phyloP scores from a whole-genome alignment of 2,329 filamentous ascomycete genomes.

The Aspergillus ibericus region DNA sequence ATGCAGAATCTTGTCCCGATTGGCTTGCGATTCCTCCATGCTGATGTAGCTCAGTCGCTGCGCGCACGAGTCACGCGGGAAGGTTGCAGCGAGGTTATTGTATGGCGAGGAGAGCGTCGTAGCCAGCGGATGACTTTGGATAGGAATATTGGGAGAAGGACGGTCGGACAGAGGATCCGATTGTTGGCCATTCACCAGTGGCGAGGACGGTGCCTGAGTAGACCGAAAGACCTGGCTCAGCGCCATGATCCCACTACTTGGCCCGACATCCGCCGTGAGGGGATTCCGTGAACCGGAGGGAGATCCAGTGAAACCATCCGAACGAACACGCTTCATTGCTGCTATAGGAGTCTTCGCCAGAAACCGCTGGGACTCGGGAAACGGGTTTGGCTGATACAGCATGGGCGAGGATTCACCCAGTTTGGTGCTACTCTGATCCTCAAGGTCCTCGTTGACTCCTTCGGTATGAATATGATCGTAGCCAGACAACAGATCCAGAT shows the following conservation, averaged over 20 bases:
- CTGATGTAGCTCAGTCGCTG: constrained; percentile 46
- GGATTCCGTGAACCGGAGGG: constrained; percentile 46
- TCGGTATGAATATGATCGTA: constrained; percentile 32
- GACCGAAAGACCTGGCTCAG: constrained; percentile 51
- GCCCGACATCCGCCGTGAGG: constrained; percentile 37
- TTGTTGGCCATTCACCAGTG: constrained; percentile 37
- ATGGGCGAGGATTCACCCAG: constrained; percentile 39
- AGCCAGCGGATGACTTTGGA: constrained; percentile 39
- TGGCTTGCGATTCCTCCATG: constrained; percentile 48
- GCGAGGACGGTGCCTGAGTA: constrained; percentile 51
- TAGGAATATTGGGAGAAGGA: constrained; percentile 51
- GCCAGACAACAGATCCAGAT: constrained; percentile 44
- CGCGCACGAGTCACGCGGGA: constrained; percentile 41
- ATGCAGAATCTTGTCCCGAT: constrained; percentile 35
- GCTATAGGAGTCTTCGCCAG: constrained; percentile 45
- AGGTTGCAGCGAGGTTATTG: constrained; percentile 31
- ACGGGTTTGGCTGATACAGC: constrained; percentile 39
- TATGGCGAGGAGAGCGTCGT: constrained; percentile 41
- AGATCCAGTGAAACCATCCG: constrained; percentile 33
- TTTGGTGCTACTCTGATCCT: constrained; percentile 37
- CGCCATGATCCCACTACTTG: constrained; percentile 43
- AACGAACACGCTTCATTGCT: constrained; percentile 35
- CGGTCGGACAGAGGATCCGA: constrained; percentile 46
- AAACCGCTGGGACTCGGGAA: constrained; percentile 50
- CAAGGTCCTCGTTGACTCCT: constrained; percentile 49